Conservation (phyloP, 441 rosid species). For the Jatropha podagrica region DNA sequence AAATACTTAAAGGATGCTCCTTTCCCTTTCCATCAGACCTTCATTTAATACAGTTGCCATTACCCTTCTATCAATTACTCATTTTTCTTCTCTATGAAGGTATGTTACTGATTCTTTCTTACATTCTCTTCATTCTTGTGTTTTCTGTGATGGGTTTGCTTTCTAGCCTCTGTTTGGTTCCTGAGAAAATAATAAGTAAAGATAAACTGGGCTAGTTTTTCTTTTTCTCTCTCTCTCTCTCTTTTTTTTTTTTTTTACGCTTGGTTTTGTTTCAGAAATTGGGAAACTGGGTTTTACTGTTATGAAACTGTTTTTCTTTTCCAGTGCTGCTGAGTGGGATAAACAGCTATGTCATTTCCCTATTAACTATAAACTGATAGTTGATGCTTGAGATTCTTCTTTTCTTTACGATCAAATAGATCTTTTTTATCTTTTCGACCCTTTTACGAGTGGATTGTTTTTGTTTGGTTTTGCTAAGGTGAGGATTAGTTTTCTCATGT, state of each 20-base stretch:
- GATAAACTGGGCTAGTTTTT: background rate
- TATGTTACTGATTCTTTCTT: background rate
- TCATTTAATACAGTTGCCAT: slow-evolving; percentile 5
- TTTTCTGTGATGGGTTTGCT: background rate
- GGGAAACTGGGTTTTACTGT: background rate
- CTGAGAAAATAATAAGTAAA: background rate
- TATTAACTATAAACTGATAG: background rate
- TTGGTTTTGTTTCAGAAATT: background rate
- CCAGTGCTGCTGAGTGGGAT: background rate
- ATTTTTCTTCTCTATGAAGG: slow-evolving; percentile 17
- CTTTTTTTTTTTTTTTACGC: background rate
- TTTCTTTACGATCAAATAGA: background rate
- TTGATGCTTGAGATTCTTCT: background rate
- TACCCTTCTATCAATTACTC: background rate
- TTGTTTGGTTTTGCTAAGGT: background rate
- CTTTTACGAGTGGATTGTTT: background rate
- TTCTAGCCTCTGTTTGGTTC: slow-evolving; percentile 12
- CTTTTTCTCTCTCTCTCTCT: background rate
- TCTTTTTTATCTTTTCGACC: background rate
- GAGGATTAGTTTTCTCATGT: background rate
- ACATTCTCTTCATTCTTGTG: background rate
- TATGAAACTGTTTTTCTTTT: background rate
- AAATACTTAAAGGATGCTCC: background rate
- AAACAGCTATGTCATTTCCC: background rate
- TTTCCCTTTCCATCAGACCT: slow-evolving; percentile 13